Base-by-base conservation (phyloP, 495 filamentous ascomycete genomes). In the Penicillium diatomitis region DNA sequence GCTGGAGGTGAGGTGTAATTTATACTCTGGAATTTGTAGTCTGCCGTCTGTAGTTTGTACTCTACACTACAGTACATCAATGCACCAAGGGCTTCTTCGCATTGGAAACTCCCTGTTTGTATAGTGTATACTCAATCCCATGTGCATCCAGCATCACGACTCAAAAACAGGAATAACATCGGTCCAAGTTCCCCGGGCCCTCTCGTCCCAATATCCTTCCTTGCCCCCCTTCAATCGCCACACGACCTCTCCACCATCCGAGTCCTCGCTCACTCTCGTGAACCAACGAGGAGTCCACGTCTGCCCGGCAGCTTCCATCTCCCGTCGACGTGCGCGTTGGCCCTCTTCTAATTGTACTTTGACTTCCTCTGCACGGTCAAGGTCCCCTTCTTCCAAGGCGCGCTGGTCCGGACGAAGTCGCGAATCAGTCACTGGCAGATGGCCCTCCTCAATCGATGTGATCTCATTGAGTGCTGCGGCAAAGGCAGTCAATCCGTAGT, bases 181-280 rank as follows among this genome's bases (percentile, higher is more conserved):
- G 7, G 67, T 67, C 88, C 88, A 97, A 27, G 68, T 70, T 2
- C 84, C 83, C 54, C 66, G 78, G 0, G 62, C 73, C 52, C 92
- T 76, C 67, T 87, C 84, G 56, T 95, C 92, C 92, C 90, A 97
- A 68, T 97, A 97, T 30, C 84, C 83, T 10, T 90, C 87, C 64
- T 82, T 87, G 5, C 88, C 89, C 7, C 66, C 67, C 73, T 84
- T 91, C 53, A 95, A 62, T 53, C 76, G 74, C 92, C 92, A 98
- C 7, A 86, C 69, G 55, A 85, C 80, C 65, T 95, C 89, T 10
- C 76, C 20, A 20, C 20, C 82, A 32, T 73, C 73, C 6, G 56
- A 57, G 9, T 62, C 69, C 31, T 73, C 67, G 29, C 65, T 66
- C 8, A 84, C 81, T 65, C 74, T 79, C 47, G 78, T 78, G 60